Percentiles rank a stretch among this genome's conserved stretches.
These are phyloP conservation scores for Xylogone sp. DNA, from an alignment of 2,329 filamentous ascomycete species.

Conservation along the genomic window DNA sequence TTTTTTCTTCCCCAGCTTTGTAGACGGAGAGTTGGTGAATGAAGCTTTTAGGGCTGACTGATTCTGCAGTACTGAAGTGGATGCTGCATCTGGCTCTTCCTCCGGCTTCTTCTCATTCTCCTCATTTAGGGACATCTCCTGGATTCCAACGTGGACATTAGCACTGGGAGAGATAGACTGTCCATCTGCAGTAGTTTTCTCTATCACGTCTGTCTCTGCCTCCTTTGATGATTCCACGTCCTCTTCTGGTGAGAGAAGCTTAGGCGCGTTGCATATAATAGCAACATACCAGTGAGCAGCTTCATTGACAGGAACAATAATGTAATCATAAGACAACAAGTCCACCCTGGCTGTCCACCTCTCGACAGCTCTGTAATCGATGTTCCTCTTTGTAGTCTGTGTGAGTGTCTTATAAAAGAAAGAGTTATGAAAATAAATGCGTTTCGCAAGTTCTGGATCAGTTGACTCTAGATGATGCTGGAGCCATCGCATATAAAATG, in stretches of 20 bases:
- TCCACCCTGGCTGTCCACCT: constrained; percentile 86
- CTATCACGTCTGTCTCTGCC: background rate
- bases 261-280: constrained; percentile 85
- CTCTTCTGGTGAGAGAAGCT: constrained; percentile 41
- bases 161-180: background rate
- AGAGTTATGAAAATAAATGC: constrained; percentile 86
- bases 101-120: constrained; percentile 12
- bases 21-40: constrained; percentile 5
- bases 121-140: constrained; percentile 11
- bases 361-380: constrained; percentile 83
- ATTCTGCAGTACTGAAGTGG: background rate
- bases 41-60: constrained; percentile 6
- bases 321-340: constrained; percentile 80
- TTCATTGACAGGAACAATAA: constrained; percentile 90
- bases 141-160: constrained; percentile 7
- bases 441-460: constrained; percentile 52
- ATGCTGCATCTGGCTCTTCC: constrained; percentile 4
- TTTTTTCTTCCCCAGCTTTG: constrained; percentile 26
- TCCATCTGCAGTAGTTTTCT: background rate
- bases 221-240: constrained; percentile 1
- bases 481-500: constrained; percentile 78
- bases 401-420: constrained; percentile 84
- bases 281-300: constrained; percentile 88
- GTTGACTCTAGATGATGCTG: constrained; percentile 55
- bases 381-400: constrained; percentile 49